Percentiles rank a stretch among this genome's conserved stretches.
phyloP scores from a whole-genome alignment of 1,284 basidiomycete genomes.

The Boletus putidus region DNA sequence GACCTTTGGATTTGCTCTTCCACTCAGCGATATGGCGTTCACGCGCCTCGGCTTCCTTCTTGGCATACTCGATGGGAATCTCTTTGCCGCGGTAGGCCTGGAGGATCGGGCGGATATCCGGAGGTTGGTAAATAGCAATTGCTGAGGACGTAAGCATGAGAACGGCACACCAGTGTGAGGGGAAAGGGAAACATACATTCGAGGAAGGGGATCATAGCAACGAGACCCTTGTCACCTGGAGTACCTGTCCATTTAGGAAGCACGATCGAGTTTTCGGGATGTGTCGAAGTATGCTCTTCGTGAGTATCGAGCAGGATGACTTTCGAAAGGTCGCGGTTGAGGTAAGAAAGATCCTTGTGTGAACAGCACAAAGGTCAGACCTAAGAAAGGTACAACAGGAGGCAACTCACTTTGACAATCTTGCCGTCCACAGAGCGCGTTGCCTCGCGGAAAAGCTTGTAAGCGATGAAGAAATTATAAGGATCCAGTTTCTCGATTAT shows the following conservation, averaged over 20 bases:
- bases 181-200: conserved; percentile 65
- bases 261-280: conserved; percentile 90
- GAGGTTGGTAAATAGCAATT: conserved; percentile 81
- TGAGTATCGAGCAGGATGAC: conserved; percentile 89
- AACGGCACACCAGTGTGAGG: not conserved
- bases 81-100: conserved; percentile 85
- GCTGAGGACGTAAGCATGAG: conserved; percentile 49
- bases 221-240: conserved; percentile 73
- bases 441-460: conserved; percentile 89
- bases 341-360: conserved; percentile 80
- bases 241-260: conserved; percentile 89
- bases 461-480: conserved; percentile 86
- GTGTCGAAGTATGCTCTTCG: conserved; percentile 71
- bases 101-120: conserved; percentile 86
- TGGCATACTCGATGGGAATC: conserved; percentile 86
- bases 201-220: conserved; percentile 94
- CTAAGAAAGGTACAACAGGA: no score
- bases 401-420: conserved; percentile 68
- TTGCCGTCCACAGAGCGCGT: conserved; percentile 78
- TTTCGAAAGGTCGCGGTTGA: conserved; percentile 92
- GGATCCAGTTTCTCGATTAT: conserved; percentile 94
- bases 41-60: conserved; percentile 82
- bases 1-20: conserved; percentile 57
- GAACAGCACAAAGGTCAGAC: not conserved
- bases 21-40: conserved; percentile 79